A percentile compares a stretch with the other conserved stretches of the same genome.
Conservation (phyloP, 768 basidiomycete species). For the Leccinum olivaceopallidum region DNA sequence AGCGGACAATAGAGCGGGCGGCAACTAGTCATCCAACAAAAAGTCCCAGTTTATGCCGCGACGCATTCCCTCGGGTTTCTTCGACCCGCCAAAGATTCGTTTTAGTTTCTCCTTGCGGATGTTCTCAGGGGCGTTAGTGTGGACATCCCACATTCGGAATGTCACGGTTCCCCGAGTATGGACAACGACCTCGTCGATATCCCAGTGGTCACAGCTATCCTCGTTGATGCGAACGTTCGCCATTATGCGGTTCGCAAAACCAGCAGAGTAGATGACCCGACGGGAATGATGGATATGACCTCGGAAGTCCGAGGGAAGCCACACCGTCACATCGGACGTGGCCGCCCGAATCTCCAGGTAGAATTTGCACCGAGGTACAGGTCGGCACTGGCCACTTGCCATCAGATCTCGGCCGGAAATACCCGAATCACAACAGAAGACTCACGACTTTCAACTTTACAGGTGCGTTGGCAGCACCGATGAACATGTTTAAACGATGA, state of each 20-base stretch:
- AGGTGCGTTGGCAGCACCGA: conserved; percentile 50
- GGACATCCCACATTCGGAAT: conserved; percentile 81
- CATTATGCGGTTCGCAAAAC: conserved; percentile 71
- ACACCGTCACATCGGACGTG: conserved; percentile 72
- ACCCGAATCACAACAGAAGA: conserved; percentile 18
- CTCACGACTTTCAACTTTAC: conserved; percentile 76
- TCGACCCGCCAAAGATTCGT: conserved; percentile 59
- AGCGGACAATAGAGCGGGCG: not conserved
- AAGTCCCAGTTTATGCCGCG: conserved; percentile 73
- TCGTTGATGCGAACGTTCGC: conserved; percentile 51
- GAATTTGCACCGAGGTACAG: conserved; percentile 52
- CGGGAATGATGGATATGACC: conserved; percentile 62
- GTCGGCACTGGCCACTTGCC: conserved; percentile 50
- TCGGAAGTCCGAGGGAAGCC: conserved; percentile 78
- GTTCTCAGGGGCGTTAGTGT: conserved; percentile 63
- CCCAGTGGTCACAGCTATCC: conserved; percentile 33
- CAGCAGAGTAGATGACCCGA: conserved; percentile 61
- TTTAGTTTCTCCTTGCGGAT: conserved; percentile 60
- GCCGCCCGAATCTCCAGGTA: conserved; percentile 64
- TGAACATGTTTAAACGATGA: conserved; percentile 71
- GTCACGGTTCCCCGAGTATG: conserved; percentile 59
- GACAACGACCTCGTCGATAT: conserved; percentile 65
- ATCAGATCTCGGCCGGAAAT: not conserved
- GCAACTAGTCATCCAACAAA: conserved; percentile 62
- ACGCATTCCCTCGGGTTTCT: conserved; percentile 49